Base-by-base conservation (phyloP, 495 filamentous ascomycete species). In the Neurospora pannonica region DNA sequence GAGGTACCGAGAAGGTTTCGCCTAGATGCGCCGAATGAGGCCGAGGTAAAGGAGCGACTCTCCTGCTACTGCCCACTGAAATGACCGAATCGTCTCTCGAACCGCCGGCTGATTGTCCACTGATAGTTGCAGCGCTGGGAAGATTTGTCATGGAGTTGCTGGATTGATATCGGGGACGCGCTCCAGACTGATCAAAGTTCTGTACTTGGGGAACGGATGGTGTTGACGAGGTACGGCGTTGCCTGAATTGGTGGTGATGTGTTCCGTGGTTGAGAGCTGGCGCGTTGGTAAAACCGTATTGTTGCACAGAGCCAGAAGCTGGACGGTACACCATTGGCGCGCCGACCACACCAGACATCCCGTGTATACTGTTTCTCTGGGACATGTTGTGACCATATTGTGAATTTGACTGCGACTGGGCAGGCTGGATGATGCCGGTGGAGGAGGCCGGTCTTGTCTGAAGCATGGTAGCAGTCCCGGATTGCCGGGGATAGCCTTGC, bases 401-500 rank as follows among this genome's bases (percentile, higher is more conserved):
- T 78, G 89, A 86, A 74, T 82, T 83, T 38, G 87, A 80, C 78
- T 90, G 89, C 46, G 77, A 81, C 78, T 86, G 87, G 39, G 82
- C 78, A 71, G 80, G 81, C 77, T 89, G 85, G 77, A 92, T 86
- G 73, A 89, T 88, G 75, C 91, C 92, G 36, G 91, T 90, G 46
- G 92, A 88, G 46, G 93, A 91, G 74, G 85, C 84, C 71, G 93
- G 91, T 78, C 92, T 90, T 75, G 92, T 88, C 80, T 94, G 92
- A 76, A 97, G 91, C 89, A 95, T 90, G 72, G 92, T 92, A 79
- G 93, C 89, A 75, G 92, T 92, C 79, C 89, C 88, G 81, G 90
- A 90, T 83, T 94, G 93, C 84, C 92, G 89, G 78, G 93, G 92
- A 81, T 95, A 94, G 75, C 93, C 89, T 87, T 97, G 94, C 83